Conservation (phyloP, 441 rosid species). For the Biscutella laevigata region DNA sequence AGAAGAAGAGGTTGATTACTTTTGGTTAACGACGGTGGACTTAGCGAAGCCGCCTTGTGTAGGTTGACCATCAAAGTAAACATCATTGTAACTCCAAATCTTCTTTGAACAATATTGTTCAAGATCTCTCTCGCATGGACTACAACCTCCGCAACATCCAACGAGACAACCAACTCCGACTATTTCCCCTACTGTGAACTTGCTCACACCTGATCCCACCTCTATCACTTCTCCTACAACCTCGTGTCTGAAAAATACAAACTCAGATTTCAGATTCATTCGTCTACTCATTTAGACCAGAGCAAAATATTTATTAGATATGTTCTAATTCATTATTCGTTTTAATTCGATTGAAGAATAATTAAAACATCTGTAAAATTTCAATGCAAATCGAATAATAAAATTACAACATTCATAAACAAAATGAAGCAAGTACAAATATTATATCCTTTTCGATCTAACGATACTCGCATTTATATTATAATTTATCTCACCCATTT, state of each 20-base stretch:
- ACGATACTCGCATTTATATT: too few species aligned
- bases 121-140: constrained; percentile 39
- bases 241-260: constrained; percentile 38
- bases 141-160: constrained; percentile 60
- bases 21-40: constrained; percentile 46
- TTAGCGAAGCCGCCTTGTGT: constrained; percentile 64
- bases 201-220: constrained; percentile 53
- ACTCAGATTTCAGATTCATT: not conserved
- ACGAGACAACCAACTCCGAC: constrained; percentile 55
- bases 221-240: constrained; percentile 64
- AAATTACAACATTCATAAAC: too few species aligned
- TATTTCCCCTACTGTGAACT: constrained; percentile 35
- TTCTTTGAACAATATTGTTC: constrained; percentile 64
- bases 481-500: too few species aligned
- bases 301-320: too few species aligned
- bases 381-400: too few species aligned
- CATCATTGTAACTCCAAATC: constrained; percentile 64
- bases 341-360: too few species aligned
- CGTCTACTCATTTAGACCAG: too few species aligned
- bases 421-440: too few species aligned
- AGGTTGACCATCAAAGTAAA: constrained; percentile 49
- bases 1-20: constrained; percentile 28
- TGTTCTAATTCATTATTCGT: too few species aligned
- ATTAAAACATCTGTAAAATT: too few species aligned
- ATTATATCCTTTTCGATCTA: too few species aligned